Evolutionary conservation across 345 rosid species (phyloP).

Genomic region (Murraya koenigii): DNA sequence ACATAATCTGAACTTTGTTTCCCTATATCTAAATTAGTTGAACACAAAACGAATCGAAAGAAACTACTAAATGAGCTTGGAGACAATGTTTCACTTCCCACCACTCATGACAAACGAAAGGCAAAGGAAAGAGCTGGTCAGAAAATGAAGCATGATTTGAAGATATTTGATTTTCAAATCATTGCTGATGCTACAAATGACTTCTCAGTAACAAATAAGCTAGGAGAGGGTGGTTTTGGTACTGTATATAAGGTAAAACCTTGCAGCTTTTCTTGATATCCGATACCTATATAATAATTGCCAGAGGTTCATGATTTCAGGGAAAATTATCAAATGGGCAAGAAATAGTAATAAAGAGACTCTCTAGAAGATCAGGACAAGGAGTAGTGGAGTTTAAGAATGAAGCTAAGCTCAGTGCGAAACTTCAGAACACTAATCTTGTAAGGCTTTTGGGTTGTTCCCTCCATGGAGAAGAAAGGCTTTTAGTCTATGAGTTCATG

Average conservation of each 20-base stretch:
- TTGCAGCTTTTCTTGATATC: too few species aligned
- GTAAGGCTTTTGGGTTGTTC: constrained; percentile 7
- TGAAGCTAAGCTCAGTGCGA: not conserved
- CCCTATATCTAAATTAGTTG: too few species aligned
- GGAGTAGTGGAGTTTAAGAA: constrained; percentile 8
- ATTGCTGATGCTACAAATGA: not conserved
- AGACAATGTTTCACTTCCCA: not conserved
- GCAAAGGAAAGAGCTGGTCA: not conserved
- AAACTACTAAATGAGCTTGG: too few species aligned
- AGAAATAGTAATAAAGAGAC: constrained; percentile 4
- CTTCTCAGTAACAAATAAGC: not conserved
- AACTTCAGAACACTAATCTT: constrained; percentile 11
- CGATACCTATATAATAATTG: too few species aligned
- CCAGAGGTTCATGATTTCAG: not conserved
- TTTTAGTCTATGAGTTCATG: not conserved
- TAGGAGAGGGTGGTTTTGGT: constrained; percentile 14
- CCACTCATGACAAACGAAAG: too few species aligned
- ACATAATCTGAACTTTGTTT: too few species aligned
- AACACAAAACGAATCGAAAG: too few species aligned
- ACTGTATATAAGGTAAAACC: not conserved
- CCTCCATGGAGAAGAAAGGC: not conserved
- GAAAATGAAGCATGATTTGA: not conserved
- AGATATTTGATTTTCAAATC: not conserved
- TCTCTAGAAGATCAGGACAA: not conserved
- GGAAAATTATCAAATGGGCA: not conserved